Evolutionary conservation across 2,329 filamentous ascomycete species (phyloP), one percentile per base, ranked within the genome.

Genomic region (Phialophora tarda): DNA sequence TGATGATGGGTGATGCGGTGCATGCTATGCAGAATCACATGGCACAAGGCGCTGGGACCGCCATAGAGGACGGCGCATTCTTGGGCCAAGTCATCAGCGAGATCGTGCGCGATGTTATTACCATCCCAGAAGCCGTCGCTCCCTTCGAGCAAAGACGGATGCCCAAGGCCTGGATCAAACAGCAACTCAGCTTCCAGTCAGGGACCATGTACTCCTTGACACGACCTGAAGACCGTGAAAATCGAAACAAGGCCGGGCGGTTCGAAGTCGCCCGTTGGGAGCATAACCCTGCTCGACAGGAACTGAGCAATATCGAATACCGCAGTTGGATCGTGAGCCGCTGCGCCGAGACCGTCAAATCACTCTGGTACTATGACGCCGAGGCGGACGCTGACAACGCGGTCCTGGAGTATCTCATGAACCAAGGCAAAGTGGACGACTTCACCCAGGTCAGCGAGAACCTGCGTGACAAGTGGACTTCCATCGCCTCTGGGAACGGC

Each of bases 21-120:
- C 78, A 80, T 62, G 77, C 80, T 68, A 78, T 80, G 79, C 74
- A 76, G 17, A 78, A 80, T 63, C 78, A 81, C 67, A 78, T 80
- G 76, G 78, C 78, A 1, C 79, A 81, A 69, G 79, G 79, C 2
- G 79, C 78, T 11, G 79, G 78, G 24, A 81, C 77, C 12, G 75
- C 75, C 3, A 80, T 81, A 75, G 79, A 81, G 71, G 79, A 82
- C 71, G 79, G 78, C 17, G 75, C 75, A 5, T 79, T 80, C 64
- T 74, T 81, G 0, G 79, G 74, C 3, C 69, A 74, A 21, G 77
- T 76, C 62, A 71, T 81, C 24, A 72, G 68, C 4, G 70, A 74
- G 41, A 79, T 79, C 3, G 71, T 78, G 2, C 56, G 73, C 21
- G 76, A 76, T 21, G 69, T 69, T 7, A 63, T 81, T 2, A 71